phyloP scores from a whole-genome alignment of 2,329 filamentous ascomycete species.

The Xylaria multiplex region DNA sequence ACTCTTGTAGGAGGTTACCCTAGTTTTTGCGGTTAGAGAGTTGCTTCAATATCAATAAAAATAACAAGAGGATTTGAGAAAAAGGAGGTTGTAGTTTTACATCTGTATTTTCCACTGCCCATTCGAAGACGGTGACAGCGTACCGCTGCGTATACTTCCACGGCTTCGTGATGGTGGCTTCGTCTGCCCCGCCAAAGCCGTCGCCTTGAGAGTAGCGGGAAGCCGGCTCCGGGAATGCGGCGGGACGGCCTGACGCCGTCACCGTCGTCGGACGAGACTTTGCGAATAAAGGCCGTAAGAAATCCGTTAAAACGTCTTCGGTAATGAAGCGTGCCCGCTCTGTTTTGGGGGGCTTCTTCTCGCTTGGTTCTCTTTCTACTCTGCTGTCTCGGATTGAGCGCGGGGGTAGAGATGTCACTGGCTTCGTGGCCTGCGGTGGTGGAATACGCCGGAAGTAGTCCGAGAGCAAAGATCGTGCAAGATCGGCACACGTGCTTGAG shows the following conservation, averaged over 20 bases:
- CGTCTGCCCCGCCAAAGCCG: conserved; percentile 51
- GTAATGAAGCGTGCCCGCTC: conserved; percentile 55
- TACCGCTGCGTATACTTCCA: conserved; percentile 69
- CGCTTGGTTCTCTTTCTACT: background rate
- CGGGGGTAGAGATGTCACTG: background rate
- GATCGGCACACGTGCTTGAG: conserved; percentile 25
- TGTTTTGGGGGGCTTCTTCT: background rate
- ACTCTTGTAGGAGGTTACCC: conserved; percentile 56
- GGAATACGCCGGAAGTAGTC: conserved; percentile 25
- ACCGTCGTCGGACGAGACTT: conserved; percentile 63
- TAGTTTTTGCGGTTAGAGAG: conserved; percentile 17
- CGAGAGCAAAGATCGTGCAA: conserved; percentile 37
- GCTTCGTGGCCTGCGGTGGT: background rate
- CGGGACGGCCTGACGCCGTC: conserved; percentile 67
- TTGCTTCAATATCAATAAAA: background rate
- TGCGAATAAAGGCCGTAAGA: conserved; percentile 75
- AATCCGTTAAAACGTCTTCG: conserved; percentile 67
- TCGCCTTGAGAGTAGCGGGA: conserved; percentile 50
- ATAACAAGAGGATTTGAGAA: background rate
- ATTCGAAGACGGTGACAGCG: conserved; percentile 67
- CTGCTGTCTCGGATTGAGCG: conserved; percentile 10
- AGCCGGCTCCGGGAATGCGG: conserved; percentile 55
- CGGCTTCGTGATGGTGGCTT: conserved; percentile 57
- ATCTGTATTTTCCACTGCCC: conserved; percentile 65
- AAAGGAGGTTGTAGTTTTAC: conserved; percentile 49